Conservation (phyloP, 1,139 yeast species). For the Chernovozyma sophiae-reginae region DNA sequence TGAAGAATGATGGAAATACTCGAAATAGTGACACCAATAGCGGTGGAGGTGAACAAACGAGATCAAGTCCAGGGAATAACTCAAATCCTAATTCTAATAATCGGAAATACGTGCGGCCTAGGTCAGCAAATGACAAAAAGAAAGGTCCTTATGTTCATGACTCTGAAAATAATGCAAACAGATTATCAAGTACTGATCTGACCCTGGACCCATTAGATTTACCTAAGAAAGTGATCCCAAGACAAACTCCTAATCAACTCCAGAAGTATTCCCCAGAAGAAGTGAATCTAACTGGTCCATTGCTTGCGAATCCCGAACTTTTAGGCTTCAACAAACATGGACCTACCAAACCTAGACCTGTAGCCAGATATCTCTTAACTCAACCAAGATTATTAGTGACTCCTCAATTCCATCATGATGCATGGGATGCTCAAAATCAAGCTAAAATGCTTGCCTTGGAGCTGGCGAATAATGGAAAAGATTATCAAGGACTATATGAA, state of each 20-base stretch:
- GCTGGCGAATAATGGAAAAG: slow-evolving; percentile 26
- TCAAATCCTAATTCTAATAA: slow-evolving; percentile 9
- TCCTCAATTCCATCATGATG: slow-evolving; percentile 30
- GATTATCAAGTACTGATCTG: neutral
- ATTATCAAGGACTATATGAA: slow-evolving; percentile 44
- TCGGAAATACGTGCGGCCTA: slow-evolving; percentile 2
- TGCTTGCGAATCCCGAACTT: slow-evolving; percentile 23
- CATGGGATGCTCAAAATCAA: slow-evolving; percentile 43
- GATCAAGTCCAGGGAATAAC: slow-evolving; percentile 8
- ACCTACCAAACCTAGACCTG: slow-evolving; percentile 17
- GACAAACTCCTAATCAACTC: slow-evolving; percentile 17
- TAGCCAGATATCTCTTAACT: slow-evolving; percentile 33
- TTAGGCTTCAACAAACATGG: slow-evolving; percentile 24
- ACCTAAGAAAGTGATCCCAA: slow-evolving; percentile 20
- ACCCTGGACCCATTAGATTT: slow-evolving; percentile 13
- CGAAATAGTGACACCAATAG: neutral
- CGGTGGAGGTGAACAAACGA: slow-evolving; percentile 1
- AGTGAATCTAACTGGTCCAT: slow-evolving; percentile 23
- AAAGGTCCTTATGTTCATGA: neutral
- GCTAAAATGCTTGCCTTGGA: slow-evolving; percentile 37
- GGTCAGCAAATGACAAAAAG: neutral
- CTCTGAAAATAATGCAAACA: neutral
- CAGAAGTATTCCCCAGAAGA: slow-evolving; percentile 22
- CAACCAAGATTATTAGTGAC: slow-evolving; percentile 38
- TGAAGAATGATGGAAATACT: slow-evolving; percentile 1